Conservation (phyloP, 441 rosid species). For the Kokia cookei region DNA sequence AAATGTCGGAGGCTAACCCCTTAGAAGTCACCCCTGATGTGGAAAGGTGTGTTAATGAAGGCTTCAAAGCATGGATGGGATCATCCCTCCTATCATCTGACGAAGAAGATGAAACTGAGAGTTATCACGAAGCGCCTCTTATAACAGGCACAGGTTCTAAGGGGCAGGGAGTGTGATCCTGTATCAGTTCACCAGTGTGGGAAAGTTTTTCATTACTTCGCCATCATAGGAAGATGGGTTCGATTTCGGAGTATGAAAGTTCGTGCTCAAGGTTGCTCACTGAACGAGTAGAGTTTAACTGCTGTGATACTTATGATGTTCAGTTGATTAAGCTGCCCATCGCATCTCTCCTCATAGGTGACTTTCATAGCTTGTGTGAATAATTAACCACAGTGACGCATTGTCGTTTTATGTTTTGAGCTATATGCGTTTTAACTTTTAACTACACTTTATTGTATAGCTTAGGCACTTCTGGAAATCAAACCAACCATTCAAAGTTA, state of each 20-base stretch:
- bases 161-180: conserved; percentile 29
- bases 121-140: conserved; percentile 37
- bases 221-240: background rate
- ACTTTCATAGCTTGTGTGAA: conserved; percentile 23
- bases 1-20: conserved; percentile 77
- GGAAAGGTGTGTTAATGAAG: conserved; percentile 74
- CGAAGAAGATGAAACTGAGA: conserved; percentile 73
- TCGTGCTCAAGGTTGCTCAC: background rate
- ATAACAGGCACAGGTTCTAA: conserved; percentile 23
- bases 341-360: background rate
- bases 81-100: conserved; percentile 78
- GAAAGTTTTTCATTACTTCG: background rate
- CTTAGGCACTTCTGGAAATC: background rate
- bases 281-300: background rate
- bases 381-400: background rate
- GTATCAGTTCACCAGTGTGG: background rate
- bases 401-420: background rate
- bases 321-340: background rate
- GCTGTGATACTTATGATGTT: background rate
- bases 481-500: background rate
- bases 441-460: background rate
- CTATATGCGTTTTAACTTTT: background rate
- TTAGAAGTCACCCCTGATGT: conserved; percentile 66
- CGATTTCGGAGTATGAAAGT: conserved; percentile 10
- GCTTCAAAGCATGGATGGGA: conserved; percentile 88